phyloP scores from a whole-genome alignment of 345 rosid species.

The Sisymbrium irio region DNA sequence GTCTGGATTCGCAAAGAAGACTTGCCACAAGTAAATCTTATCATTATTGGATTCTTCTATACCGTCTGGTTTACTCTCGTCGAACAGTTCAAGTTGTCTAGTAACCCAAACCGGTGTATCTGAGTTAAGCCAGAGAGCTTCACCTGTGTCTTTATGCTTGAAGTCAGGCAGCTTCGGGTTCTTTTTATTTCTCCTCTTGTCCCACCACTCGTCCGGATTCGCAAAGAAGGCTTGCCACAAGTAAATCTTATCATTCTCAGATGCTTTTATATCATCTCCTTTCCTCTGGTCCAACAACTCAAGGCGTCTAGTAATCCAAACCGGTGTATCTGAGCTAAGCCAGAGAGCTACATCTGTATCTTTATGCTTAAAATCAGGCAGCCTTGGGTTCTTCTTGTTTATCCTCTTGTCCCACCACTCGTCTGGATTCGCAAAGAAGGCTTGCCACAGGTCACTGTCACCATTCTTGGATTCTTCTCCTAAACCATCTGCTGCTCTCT shows the following conservation, averaged over 20 bases:
- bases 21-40: slow-evolving; percentile 65
- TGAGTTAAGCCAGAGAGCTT: slow-evolving; percentile 62
- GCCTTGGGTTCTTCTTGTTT: slow-evolving; percentile 37
- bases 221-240: slow-evolving; percentile 73
- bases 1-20: slow-evolving; percentile 58
- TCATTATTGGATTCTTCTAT: neutral
- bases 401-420: slow-evolving; percentile 83
- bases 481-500: slow-evolving; percentile 31
- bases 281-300: slow-evolving; percentile 30
- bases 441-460: slow-evolving; percentile 58
- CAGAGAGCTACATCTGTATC: slow-evolving; percentile 72
- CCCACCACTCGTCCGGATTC: slow-evolving; percentile 80
- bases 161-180: slow-evolving; percentile 58
- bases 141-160: slow-evolving; percentile 64
- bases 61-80: slow-evolving; percentile 35
- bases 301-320: slow-evolving; percentile 62
- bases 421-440: slow-evolving; percentile 55
- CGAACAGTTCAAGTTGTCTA: slow-evolving; percentile 41
- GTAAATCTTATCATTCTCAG: slow-evolving; percentile 24
- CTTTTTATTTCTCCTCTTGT: slow-evolving; percentile 55
- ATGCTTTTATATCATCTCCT: slow-evolving; percentile 16
- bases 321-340: slow-evolving; percentile 53
- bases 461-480: slow-evolving; percentile 19
- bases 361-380: slow-evolving; percentile 75
- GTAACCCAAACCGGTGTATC: slow-evolving; percentile 65